Evolutionary conservation across 2,329 filamentous ascomycete species (phyloP).

Genomic region (Graphilbum sp.): DNA sequence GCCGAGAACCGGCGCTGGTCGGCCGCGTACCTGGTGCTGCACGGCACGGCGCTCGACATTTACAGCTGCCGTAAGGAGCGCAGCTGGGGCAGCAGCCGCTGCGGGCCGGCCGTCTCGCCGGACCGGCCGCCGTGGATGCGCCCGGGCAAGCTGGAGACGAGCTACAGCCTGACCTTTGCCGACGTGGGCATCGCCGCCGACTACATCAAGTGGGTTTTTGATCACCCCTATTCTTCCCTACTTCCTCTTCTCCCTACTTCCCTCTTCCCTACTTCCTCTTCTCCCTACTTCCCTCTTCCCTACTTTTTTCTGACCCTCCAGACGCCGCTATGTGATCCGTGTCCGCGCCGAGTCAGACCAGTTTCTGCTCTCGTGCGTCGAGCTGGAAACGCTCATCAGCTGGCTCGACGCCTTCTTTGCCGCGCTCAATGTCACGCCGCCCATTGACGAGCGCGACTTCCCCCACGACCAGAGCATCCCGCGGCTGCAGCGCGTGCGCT

Average conservation of each 20-base stretch:
- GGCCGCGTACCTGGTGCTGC: constrained; percentile 44
- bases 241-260: not conserved
- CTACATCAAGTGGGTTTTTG: constrained; percentile 43
- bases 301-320: no score
- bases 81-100: constrained; percentile 26
- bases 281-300: no score
- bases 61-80: constrained; percentile 45
- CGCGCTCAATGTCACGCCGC: constrained; percentile 55
- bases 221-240: not conserved
- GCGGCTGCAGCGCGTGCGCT: constrained; percentile 35
- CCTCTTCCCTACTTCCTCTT: no score
- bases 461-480: constrained; percentile 46
- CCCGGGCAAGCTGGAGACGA: constrained; percentile 40
- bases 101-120: constrained; percentile 29
- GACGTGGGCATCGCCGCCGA: constrained; percentile 61
- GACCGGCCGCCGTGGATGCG: constrained; percentile 35
- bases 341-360: constrained; percentile 59
- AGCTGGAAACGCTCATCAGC: constrained; percentile 47
- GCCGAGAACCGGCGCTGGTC: constrained; percentile 48
- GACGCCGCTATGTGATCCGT: constrained; percentile 49
- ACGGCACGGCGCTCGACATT: constrained; percentile 52
- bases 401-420: constrained; percentile 56
- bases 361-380: constrained; percentile 50
- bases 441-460: constrained; percentile 54
- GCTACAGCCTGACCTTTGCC: constrained; percentile 59